A percentile compares a stretch with the other conserved stretches of the same genome.
Evolutionary conservation across 169 alveolate species (phyloP).

Genomic region (Cryptosporidium xiaoi): DNA sequence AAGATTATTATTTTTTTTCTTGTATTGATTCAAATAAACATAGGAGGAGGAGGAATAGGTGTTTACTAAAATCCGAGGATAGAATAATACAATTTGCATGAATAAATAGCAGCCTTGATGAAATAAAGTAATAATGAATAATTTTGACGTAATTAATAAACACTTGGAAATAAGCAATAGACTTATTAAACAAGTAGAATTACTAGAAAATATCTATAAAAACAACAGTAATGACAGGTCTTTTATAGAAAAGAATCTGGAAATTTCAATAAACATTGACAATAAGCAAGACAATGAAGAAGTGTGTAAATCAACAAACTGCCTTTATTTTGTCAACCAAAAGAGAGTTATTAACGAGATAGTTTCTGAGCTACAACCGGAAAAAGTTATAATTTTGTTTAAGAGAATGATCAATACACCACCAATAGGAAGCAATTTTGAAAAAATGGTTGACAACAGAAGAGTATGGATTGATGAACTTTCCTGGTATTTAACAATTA

Average conservation of each 20-base stretch:
- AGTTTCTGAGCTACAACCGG: not conserved
- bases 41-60: no score
- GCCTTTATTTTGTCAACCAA: conserved; percentile 41
- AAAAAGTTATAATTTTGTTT: not conserved
- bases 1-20: no score
- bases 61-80: no score
- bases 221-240: conserved; percentile 11
- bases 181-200: conserved; percentile 28
- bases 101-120: no score
- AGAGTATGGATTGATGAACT: conserved; percentile 50
- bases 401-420: conserved; percentile 28
- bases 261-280: not conserved
- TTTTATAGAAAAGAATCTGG: conserved; percentile 14
- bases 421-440: conserved; percentile 42
- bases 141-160: conserved; percentile 19
- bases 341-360: conserved; percentile 16
- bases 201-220: not conserved
- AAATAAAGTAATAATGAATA: conserved; percentile 5
- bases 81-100: no score
- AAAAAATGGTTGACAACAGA: conserved; percentile 29
- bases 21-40: no score
- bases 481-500: conserved; percentile 38
- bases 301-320: conserved; percentile 7
- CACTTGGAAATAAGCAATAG: not conserved
- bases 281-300: not conserved